Percentiles rank a stretch among this genome's conserved stretches.
These are phyloP conservation scores for Euphorbia tirucalli DNA, from an alignment of 345 rosid genomes.

Conservation along the genomic window DNA sequence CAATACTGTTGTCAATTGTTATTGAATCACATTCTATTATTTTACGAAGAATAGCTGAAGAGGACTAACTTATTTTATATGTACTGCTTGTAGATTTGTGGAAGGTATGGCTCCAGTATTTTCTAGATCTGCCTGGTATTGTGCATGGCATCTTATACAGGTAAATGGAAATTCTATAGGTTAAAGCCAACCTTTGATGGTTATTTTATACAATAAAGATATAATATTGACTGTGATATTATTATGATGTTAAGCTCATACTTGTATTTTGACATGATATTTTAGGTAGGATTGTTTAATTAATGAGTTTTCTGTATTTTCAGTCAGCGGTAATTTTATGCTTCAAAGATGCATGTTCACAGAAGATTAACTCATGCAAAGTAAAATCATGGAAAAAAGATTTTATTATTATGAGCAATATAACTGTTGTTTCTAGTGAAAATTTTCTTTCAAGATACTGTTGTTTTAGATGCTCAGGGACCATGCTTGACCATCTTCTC, in stretches of 20 bases:
- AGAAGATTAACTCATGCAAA: background rate
- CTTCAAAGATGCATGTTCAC: no score
- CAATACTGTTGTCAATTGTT: background rate
- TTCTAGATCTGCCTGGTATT: conserved; percentile 96
- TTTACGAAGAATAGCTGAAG: background rate
- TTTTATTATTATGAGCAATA: background rate
- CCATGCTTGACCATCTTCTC: background rate
- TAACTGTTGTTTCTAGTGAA: background rate
- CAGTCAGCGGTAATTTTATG: no score
- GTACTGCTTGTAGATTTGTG: conserved; percentile 59
- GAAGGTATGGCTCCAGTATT: conserved; percentile 99
- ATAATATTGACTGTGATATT: background rate
- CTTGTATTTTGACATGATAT: background rate
- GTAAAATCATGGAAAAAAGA: no score
- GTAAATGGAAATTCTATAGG: conserved; percentile 32
- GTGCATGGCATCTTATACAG: conserved; percentile 99
- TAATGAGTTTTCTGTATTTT: no score
- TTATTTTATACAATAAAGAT: background rate
- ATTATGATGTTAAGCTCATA: background rate
- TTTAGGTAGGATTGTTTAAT: no score
- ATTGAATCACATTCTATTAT: background rate
- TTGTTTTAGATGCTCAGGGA: background rate
- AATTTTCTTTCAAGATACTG: no score
- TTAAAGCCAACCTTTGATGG: background rate
- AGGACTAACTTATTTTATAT: conserved; percentile 12